Evolutionary conservation across 2,329 filamentous ascomycete species (phyloP), one percentile per base, ranked within the genome.

Genomic region (Trichoderma pleuroti): DNA sequence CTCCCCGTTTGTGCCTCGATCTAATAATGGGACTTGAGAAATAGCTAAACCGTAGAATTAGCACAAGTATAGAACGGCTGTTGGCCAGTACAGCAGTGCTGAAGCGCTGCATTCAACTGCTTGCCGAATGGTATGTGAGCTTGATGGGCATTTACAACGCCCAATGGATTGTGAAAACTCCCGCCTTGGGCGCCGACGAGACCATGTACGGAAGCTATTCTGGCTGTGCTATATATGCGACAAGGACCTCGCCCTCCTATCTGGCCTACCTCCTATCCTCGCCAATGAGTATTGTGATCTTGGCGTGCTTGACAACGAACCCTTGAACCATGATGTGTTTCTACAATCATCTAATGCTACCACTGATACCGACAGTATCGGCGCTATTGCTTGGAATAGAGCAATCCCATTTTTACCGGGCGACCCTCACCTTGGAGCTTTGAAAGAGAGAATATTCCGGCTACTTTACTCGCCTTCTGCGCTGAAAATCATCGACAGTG

Each of bases 391-490:
- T 16, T 56, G 63, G 49, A 49, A 66, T n/a, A 42, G 63, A 28
- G 18, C 12, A 2, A 54, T 66, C 24, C 34, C 63, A 10, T 66
- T 66, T 9, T 49, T 66, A 11, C 16, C 49, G 5, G 63, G 49
- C 12, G 32, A 66, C 12, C 32, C 24, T 10, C 32, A n/a, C 11
- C 49, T 66, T 1, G 63, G 63, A 8, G 0, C 57, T 1, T 42
- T 66, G 34, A 57, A 66, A 10, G 63, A 66, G 28, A 57, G 36
- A 3, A 39, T 66, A 28, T 57, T 56, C n/a, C 49, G 49, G 11
- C 63, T 56, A 11, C 49, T 66, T 11, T 66, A 66, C 24, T 66
- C 63, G 1, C 32, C 63, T 14, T 57, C 46, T 21, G 63, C 63
- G 18, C 24, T 66, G 16, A 56, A 56, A 21, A 57, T 66, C 16